These are phyloP conservation scores for Beauveria australis DNA, from an alignment of 2,329 filamentous ascomycete species.

Conservation along the genomic window DNA sequence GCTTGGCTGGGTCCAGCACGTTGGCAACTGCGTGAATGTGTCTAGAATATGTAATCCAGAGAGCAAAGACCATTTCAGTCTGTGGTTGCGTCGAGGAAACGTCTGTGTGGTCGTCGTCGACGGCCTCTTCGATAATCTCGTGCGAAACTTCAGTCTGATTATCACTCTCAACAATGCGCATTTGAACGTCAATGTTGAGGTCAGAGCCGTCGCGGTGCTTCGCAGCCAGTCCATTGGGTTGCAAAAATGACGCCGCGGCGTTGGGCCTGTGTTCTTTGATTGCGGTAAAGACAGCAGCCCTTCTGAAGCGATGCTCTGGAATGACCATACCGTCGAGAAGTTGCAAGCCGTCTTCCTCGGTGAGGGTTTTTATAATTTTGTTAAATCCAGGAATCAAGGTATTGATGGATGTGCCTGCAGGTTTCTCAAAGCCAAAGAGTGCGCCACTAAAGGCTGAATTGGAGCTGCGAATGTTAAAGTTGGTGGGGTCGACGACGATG, in stretches of 20 bases:
- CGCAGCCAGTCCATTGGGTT: constrained; percentile 76
- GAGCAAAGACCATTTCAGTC: constrained; percentile 80
- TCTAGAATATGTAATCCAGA: constrained; percentile 96
- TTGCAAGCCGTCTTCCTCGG: constrained; percentile 75
- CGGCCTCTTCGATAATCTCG: constrained; percentile 56
- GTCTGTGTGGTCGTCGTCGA: constrained; percentile 33
- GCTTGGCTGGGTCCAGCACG: constrained; percentile 43
- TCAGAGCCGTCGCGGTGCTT: constrained; percentile 85
- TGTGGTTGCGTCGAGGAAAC: constrained; percentile 29
- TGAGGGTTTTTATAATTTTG: constrained; percentile 70
- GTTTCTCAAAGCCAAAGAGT: constrained; percentile 79
- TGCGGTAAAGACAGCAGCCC: constrained; percentile 75
- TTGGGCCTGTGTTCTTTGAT: constrained; percentile 77
- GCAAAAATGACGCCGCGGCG: constrained; percentile 68
- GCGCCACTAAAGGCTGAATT: constrained; percentile 92
- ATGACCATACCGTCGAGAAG: constrained; percentile 92
- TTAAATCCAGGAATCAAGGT: constrained; percentile 83
- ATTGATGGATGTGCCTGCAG: constrained; percentile 71
- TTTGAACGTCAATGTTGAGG: constrained; percentile 90
- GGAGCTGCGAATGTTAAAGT: constrained; percentile 76
- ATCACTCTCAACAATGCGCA: constrained; percentile 91
- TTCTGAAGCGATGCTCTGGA: constrained; percentile 89
- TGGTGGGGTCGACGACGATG: constrained; percentile 76
- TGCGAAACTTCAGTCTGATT: constrained; percentile 54
- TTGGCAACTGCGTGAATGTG: constrained; percentile 73